Conservation (phyloP, 1,284 basidiomycete genomes). For the Ganoderma lingzhi region DNA sequence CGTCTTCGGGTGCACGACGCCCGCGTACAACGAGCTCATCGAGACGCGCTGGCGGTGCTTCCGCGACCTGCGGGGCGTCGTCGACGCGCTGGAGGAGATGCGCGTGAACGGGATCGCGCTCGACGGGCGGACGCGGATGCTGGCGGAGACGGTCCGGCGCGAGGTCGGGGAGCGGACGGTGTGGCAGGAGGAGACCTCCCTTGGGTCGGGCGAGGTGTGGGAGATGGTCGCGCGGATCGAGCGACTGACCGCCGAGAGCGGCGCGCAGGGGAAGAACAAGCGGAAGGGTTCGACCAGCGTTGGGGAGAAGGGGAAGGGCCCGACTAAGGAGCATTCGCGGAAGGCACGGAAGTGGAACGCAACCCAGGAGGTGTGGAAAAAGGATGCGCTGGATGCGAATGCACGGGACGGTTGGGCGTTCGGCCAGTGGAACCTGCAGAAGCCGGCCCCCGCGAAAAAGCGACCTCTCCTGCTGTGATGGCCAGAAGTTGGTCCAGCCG, state of each 20-base stretch:
- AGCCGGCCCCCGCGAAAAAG: background rate
- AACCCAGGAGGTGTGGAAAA: conserved; percentile 37
- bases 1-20: conserved; percentile 86
- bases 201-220: conserved; percentile 53
- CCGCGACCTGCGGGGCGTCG: conserved; percentile 79
- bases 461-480: background rate
- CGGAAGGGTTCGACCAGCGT: background rate
- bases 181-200: conserved; percentile 56
- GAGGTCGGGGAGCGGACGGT: conserved; percentile 64
- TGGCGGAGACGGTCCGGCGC: conserved; percentile 73
- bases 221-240: conserved; percentile 49
- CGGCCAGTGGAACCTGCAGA: conserved; percentile 29
- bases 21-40: conserved; percentile 87
- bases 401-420: conserved; percentile 34
- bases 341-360: conserved; percentile 27
- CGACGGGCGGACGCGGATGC: conserved; percentile 64
- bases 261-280: background rate
- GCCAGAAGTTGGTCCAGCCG: background rate
- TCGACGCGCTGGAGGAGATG: conserved; percentile 83
- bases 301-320: background rate
- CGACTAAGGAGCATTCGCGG: background rate
- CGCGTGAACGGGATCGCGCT: conserved; percentile 74
- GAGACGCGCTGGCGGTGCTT: conserved; percentile 84
- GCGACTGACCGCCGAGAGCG: conserved; percentile 35
- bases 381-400: conserved; percentile 27